These are phyloP conservation scores for Dendryphion nanum DNA, from an alignment of 2,329 filamentous ascomycete genomes.

Conservation along the genomic window DNA sequence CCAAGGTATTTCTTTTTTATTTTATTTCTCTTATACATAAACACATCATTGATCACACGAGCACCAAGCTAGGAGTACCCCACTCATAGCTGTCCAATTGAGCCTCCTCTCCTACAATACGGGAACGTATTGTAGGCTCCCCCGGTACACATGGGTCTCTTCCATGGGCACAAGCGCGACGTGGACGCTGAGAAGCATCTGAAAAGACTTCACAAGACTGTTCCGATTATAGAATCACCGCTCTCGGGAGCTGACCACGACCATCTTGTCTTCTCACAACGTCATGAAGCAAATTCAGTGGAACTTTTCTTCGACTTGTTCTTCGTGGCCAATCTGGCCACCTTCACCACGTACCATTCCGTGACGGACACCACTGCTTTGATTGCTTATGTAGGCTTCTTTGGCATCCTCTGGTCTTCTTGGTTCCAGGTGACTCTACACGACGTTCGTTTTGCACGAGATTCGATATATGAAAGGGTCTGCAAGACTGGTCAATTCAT, in stretches of 20 bases:
- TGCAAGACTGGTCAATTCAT: slow-evolving; percentile 40
- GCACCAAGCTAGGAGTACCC: too few species aligned
- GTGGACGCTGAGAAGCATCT: slow-evolving; percentile 38
- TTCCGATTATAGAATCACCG: slow-evolving; percentile 35
- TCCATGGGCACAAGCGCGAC: slow-evolving; percentile 28
- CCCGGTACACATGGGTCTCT: slow-evolving; percentile 37
- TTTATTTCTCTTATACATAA: too few species aligned
- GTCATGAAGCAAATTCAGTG: slow-evolving; percentile 39
- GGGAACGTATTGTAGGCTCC: slow-evolving; percentile 12
- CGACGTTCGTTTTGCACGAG: slow-evolving; percentile 41
- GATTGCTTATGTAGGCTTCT: slow-evolving; percentile 39
- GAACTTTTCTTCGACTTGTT: slow-evolving; percentile 39
- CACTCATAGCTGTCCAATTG: too few species aligned
- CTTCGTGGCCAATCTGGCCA: slow-evolving; percentile 39
- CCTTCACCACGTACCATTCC: slow-evolving; percentile 40
- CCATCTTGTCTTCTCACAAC: slow-evolving; percentile 36
- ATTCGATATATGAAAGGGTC: slow-evolving; percentile 37
- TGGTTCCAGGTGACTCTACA: slow-evolving; percentile 42
- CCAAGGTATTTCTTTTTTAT: too few species aligned
- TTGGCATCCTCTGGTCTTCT: slow-evolving; percentile 37
- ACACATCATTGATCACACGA: too few species aligned
- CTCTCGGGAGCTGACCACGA: slow-evolving; percentile 36
- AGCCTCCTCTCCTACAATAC: too few species aligned
- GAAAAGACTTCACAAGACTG: slow-evolving; percentile 32
- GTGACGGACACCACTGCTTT: slow-evolving; percentile 34